phyloP scores from a whole-genome alignment of 2,329 filamentous ascomycete genomes.

The Didymella glomerata region DNA sequence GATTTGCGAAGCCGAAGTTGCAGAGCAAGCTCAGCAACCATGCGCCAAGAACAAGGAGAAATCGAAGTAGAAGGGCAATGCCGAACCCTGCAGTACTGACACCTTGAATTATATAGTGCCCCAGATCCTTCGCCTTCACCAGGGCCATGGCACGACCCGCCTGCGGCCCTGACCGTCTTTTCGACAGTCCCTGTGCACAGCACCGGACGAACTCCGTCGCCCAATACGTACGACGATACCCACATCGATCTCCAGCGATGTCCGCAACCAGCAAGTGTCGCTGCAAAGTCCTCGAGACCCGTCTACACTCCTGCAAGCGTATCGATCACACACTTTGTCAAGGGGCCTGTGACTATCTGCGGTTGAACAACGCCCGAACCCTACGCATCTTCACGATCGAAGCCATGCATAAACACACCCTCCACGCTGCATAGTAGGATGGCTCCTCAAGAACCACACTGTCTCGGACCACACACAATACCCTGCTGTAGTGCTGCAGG shows the following conservation, averaged over 20 bases:
- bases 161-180: constrained; percentile 12
- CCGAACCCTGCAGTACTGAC: constrained; percentile 6
- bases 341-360: background rate
- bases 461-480: background rate
- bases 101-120: background rate
- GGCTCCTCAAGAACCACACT: no score
- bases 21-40: background rate
- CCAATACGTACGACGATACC: constrained; percentile 1
- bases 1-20: no score
- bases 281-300: background rate
- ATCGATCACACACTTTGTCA: background rate
- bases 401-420: background rate
- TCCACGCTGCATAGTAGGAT: background rate
- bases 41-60: background rate
- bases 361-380: background rate
- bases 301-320: background rate
- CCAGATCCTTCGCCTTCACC: constrained; percentile 14
- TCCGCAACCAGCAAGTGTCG: background rate
- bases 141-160: constrained; percentile 15
- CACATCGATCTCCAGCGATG: constrained; percentile 6
- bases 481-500: background rate
- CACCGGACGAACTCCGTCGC: constrained; percentile 9
- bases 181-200: constrained; percentile 6
- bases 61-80: no score
- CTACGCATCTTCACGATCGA: background rate